Base-by-base conservation (phyloP, 495 filamentous ascomycete genomes). In the Aspergillus campestris region DNA sequence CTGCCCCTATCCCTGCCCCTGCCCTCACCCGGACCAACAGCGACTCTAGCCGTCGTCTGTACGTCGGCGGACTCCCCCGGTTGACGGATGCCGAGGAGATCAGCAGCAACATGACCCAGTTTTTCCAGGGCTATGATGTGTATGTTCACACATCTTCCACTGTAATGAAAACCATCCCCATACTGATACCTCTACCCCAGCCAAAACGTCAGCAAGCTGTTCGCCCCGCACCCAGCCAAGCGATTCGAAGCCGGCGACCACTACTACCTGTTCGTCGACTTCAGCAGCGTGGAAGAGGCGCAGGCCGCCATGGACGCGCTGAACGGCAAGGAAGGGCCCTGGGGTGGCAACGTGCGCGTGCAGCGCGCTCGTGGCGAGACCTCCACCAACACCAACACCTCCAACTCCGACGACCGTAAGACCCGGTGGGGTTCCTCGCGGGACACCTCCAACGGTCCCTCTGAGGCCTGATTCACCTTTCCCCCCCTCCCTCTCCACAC, bases 211-310 rank as follows among this genome's bases (percentile, higher is more conserved):
- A 81, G 78, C 72, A 84, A 84, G 64, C 64, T 82, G 34, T 75
- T 83, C 49, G 63, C 73, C 10, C 76, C 78, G 11, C 78, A 80
- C 52, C 66, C 71, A 2, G 70, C 74, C 11, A 72, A 73, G 42
- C 60, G 66, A 31, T 62, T 70, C 27, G 67, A 71, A 33, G 63
- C 72, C 0, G 79, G 78, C 46, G 72, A 80, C 50, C 74, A 82
- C 55, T 77, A 86, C 62, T 83, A 81, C 63, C 74, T 79, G 50
- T 86, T 84, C 53, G 77, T 86, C 13, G 82, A 86, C 55, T 73
- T 86, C 40, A 56, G 59, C 36, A 77, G 64, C 42, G 52, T 64
- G 1, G 70, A 81, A 42, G 77, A 84, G 44, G 78, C 78, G 6
- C 58, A 77, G 44, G 73, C 75, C 31, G 64, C 65, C 31, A 65